phyloP scores from a whole-genome alignment of 192 early-diverging fungal genomes.

The Coemansia nantahalensis region DNA sequence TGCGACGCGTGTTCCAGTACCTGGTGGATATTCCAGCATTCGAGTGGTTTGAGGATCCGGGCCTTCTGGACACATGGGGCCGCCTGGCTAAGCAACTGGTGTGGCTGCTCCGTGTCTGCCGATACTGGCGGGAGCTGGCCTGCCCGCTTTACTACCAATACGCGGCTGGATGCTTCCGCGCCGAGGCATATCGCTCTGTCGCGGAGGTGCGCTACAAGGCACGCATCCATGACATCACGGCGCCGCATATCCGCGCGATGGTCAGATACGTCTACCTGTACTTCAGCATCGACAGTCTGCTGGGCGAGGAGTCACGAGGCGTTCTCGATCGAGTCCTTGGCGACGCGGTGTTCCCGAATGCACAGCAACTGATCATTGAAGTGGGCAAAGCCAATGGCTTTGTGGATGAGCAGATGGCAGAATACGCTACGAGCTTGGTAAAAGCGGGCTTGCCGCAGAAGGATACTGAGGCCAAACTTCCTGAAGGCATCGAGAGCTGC shows the following conservation, averaged over 20 bases:
- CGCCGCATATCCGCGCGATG: background rate
- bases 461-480: background rate
- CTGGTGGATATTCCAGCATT: background rate
- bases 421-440: too few relatives aligned
- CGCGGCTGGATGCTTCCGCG: background rate
- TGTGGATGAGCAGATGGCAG: background rate
- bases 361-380: background rate
- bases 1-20: background rate
- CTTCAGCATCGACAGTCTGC: background rate
- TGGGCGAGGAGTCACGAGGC: background rate
- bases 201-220: background rate
- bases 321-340: background rate
- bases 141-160: constrained; percentile 4
- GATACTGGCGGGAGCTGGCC: background rate
- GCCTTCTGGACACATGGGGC: constrained; percentile 1
- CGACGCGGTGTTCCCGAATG: too few relatives aligned
- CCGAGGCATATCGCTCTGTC: background rate
- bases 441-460: too few relatives aligned
- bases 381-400: background rate
- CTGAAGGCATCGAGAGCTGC: background rate
- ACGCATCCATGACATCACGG: background rate
- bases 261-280: background rate
- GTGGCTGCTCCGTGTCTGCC: background rate
- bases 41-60: constrained; percentile 4
- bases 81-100: background rate